Percentiles rank a stretch among this genome's conserved stretches.
phyloP scores from a whole-genome alignment of 1,284 basidiomycete species.

The Malassezia psittaci region DNA sequence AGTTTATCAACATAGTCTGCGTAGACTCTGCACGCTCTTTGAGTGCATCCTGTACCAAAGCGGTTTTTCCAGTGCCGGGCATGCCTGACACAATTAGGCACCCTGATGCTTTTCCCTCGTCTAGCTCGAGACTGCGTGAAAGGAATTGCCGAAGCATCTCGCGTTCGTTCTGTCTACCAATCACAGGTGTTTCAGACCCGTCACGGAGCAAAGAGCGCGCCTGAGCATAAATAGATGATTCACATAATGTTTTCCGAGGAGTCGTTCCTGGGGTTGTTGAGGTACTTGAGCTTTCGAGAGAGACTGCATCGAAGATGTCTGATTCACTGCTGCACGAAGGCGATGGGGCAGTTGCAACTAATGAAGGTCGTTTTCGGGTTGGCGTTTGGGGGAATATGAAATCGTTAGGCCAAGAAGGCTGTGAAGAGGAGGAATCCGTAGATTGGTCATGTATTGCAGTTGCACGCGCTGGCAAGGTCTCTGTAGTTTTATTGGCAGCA shows the following conservation, averaged over 20 bases:
- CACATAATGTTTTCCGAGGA: background rate
- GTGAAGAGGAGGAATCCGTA: too few relatives aligned
- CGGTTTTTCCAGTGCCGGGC: conserved; percentile 51
- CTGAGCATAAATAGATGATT: conserved; percentile 40
- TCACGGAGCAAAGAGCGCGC: conserved; percentile 46
- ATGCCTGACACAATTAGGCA: conserved; percentile 50
- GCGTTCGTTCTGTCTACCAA: conserved; percentile 45
- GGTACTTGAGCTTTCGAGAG: background rate
- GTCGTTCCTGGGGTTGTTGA: conserved; percentile 13
- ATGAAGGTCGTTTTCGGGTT: background rate
- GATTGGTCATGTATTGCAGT: too few relatives aligned
- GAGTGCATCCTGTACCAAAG: conserved; percentile 47
- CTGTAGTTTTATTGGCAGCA: too few relatives aligned
- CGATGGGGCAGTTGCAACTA: background rate
- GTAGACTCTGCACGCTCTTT: conserved; percentile 20
- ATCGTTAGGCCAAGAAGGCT: too few relatives aligned
- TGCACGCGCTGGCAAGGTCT: too few relatives aligned
- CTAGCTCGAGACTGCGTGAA: conserved; percentile 19
- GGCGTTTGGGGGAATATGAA: background rate
- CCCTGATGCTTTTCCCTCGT: conserved; percentile 16
- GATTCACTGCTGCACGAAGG: background rate
- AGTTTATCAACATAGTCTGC: conserved; percentile 45
- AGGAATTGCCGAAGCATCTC: conserved; percentile 40
- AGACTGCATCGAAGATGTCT: background rate
- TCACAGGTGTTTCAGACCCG: conserved; percentile 22